Evolutionary conservation across 805 yeast genomes (phyloP), one percentile per base, ranked within the genome.

Genomic region (Wickerhamiella dianesei): DNA sequence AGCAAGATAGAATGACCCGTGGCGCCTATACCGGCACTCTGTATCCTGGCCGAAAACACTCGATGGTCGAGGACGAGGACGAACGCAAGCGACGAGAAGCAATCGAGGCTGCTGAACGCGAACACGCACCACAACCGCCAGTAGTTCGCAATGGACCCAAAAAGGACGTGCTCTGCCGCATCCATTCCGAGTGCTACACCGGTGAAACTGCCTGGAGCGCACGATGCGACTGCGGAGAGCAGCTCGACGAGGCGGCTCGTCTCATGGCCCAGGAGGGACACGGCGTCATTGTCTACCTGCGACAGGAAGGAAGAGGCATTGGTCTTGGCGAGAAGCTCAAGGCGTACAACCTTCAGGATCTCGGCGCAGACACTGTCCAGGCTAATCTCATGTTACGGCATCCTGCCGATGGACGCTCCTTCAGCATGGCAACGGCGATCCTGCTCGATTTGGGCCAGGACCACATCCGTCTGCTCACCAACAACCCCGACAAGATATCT

Each of bases 131-230:
- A 29, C 17, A 37, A 13, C 9, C 19, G 16, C 9, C 40, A 9
- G 40, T 17, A n/a, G 40, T 9, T 8, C 9, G n/a, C 9, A 37
- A 37, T 12, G 19, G 19, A 37, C 9, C 14, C 25, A 9, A 18
- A 21, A 35, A 35, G 45, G 64, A 64, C 48, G 63, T 68, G 59
- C 64, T 89, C 52, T 95, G 82, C 3, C 72, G 99, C 50, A 87
- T 92, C 54, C 99, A 92, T 61, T 82, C 95, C 2, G 99, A 92
- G 62, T 92, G 99, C 65, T 92, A 89, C 67, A 92, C 99, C 0
- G 99, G 99, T 2, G 99, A 92, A 61, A 92, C 96, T 1, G 97
- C 96, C 8, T 92, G 99, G 98, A 79, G 89, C 49, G 97, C 99
- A 1, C 74, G 99, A 47, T 92, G 99, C 64, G 99, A 92, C 65